Percentiles rank a stretch among this genome's conserved stretches.
Evolutionary conservation across 2,329 filamentous ascomycete genomes (phyloP).

Genomic region (Eutypella sp.): DNA sequence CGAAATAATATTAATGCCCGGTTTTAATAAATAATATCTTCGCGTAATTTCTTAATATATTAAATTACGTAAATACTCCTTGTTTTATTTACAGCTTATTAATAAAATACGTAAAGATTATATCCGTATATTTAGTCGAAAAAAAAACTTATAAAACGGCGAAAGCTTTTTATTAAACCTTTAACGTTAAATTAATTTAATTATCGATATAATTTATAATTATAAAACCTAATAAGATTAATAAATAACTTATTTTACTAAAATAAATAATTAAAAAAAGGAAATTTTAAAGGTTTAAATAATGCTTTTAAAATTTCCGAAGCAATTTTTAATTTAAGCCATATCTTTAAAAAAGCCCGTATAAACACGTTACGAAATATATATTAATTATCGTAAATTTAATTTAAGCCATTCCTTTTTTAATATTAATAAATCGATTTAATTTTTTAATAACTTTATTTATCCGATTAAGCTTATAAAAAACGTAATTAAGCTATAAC

Average conservation of each 20-base stretch:
- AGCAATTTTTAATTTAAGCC: conserved; percentile 1
- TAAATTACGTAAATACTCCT: neutral
- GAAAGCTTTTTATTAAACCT: conserved; percentile 4
- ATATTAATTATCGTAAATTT: conserved; percentile 1
- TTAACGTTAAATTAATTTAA: neutral
- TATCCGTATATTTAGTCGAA: conserved; percentile 7
- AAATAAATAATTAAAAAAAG: neutral
- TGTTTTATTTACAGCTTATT: conserved; percentile 3
- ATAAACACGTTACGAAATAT: conserved; percentile 3
- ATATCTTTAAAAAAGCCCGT: neutral
- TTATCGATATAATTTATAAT: conserved; percentile 2
- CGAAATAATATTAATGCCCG: neutral
- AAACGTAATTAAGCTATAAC: no score
- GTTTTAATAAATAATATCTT: neutral
- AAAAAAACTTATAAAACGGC: conserved; percentile 1
- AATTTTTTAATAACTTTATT: conserved; percentile 4
- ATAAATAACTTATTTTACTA: conserved; percentile 1
- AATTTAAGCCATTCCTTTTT: neutral
- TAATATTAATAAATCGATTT: neutral
- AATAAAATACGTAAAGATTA: conserved; percentile 5
- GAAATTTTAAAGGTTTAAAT: neutral
- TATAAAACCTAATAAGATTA: conserved; percentile 1
- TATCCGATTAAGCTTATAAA: conserved; percentile 3
- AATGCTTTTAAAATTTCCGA: neutral
- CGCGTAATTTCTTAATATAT: neutral